These are phyloP conservation scores for Cystobasidium ongulense DNA, from an alignment of 768 basidiomycete genomes.

Conservation along the genomic window DNA sequence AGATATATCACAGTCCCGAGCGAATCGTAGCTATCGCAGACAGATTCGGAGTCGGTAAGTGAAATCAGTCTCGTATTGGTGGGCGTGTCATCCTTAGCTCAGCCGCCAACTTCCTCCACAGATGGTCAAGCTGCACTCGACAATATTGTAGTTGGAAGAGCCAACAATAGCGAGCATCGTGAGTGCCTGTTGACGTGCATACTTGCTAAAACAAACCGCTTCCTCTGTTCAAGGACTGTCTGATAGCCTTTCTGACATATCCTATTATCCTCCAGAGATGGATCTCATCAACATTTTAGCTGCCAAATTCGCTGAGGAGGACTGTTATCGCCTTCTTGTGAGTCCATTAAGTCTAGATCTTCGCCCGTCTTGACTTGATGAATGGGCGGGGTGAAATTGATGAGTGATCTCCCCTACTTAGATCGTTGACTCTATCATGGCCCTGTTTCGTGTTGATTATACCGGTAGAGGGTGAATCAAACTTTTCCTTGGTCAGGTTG, in stretches of 20 bases:
- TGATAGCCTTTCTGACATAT: not conserved
- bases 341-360: conserved; percentile 49
- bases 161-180: conserved; percentile 90
- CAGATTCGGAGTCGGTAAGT: conserved; percentile 80
- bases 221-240: too few species aligned
- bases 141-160: conserved; percentile 55
- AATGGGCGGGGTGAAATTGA: not conserved
- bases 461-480: conserved; percentile 91
- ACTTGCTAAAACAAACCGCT: not conserved
- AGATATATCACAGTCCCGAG: conserved; percentile 88
- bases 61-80: not conserved
- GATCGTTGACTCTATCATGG: conserved; percentile 97
- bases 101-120: not conserved
- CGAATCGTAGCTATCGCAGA: conserved; percentile 84
- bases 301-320: conserved; percentile 73
- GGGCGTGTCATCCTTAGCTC: conserved; percentile 74
- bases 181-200: conserved; percentile 18
- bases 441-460: conserved; percentile 75
- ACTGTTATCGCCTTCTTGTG: conserved; percentile 32
- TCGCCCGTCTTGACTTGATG: not conserved
- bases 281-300: conserved; percentile 85
- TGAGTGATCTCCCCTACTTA: conserved; percentile 47
- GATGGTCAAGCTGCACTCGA: conserved; percentile 50
- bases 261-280: conserved; percentile 51
- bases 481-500: too few species aligned